phyloP scores from a whole-genome alignment of 2,329 filamentous ascomycete species.

The Neodidymelliopsis sp. region DNA sequence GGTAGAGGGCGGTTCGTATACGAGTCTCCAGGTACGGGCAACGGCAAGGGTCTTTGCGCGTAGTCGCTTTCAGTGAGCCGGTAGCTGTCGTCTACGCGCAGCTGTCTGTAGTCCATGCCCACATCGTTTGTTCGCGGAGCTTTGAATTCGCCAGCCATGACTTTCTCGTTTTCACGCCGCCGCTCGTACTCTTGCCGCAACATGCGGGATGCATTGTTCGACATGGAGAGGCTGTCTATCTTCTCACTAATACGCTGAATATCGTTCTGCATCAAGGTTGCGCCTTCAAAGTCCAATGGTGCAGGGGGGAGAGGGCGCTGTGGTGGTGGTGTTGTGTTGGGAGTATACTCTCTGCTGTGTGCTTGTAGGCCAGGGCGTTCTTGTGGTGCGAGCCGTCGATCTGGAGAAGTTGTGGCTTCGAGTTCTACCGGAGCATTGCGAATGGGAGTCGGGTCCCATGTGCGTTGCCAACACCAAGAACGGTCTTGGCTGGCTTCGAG shows the following conservation, averaged over 20 bases:
- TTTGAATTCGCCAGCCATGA: constrained; percentile 39
- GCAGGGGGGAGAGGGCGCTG: constrained; percentile 20
- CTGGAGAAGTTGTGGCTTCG: constrained; percentile 24
- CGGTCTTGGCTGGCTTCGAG: constrained; percentile 42
- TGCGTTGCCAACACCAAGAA: constrained; percentile 48
- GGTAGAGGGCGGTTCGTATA: constrained; percentile 4
- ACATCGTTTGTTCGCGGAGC: constrained; percentile 9
- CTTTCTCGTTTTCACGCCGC: constrained; percentile 39
- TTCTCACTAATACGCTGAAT: constrained; percentile 44
- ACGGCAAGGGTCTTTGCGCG: not conserved
- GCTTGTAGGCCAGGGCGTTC: not conserved
- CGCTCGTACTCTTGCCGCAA: constrained; percentile 28
- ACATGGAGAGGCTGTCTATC: constrained; percentile 37
- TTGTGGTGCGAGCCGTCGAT: not conserved
- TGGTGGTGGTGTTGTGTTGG: constrained; percentile 3
- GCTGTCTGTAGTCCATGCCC: constrained; percentile 1
- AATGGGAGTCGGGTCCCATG: constrained; percentile 37
- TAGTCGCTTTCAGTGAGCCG: not conserved
- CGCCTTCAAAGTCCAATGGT: constrained; percentile 27
- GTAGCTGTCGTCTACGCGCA: constrained; percentile 1
- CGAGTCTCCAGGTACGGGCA: not conserved
- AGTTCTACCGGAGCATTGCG: constrained; percentile 40
- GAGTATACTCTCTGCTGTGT: not conserved
- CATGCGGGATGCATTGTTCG: constrained; percentile 14
- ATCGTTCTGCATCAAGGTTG: constrained; percentile 36